These are phyloP conservation scores for Peterozyma toletana DNA, from an alignment of 805 yeast species.

Conservation along the genomic window DNA sequence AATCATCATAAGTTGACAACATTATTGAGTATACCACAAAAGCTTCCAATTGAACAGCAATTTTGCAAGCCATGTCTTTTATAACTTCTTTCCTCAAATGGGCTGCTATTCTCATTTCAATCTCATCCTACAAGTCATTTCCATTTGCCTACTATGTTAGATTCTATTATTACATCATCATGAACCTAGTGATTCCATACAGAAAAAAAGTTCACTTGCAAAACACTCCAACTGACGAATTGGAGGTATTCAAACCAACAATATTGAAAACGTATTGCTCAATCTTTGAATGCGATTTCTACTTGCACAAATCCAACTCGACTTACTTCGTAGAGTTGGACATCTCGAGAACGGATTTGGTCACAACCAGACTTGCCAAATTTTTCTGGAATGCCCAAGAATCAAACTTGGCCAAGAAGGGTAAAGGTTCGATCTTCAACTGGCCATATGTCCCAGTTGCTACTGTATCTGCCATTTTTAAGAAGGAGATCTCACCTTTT, in stretches of 20 bases:
- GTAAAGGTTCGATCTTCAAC: constrained; percentile 19
- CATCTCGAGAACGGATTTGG: constrained; percentile 60
- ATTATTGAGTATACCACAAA: no score
- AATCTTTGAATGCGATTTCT: constrained; percentile 77
- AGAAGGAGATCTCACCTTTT: constrained; percentile 68
- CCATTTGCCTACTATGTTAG: constrained; percentile 63
- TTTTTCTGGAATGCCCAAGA: constrained; percentile 40
- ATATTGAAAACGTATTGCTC: constrained; percentile 51
- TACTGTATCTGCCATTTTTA: constrained; percentile 57
- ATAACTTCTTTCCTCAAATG: not conserved
- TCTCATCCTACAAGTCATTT: constrained; percentile 51
- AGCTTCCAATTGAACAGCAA: no score
- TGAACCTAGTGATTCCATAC: constrained; percentile 23
- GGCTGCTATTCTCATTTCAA: constrained; percentile 2
- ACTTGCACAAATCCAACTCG: constrained; percentile 81
- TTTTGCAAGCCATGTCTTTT: no score
- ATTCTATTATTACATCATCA: constrained; percentile 44
- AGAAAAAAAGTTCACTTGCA: constrained; percentile 15
- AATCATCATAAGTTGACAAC: no score
- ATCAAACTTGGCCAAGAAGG: constrained; percentile 24
- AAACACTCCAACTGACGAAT: constrained; percentile 4
- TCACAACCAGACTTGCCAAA: constrained; percentile 50
- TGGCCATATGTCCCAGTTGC: constrained; percentile 75
- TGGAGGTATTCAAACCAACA: constrained; percentile 35
- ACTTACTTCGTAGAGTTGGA: constrained; percentile 82